Conservation (phyloP, 2,329 filamentous ascomycete genomes). For the Lasiodiplodia theobromae region DNA sequence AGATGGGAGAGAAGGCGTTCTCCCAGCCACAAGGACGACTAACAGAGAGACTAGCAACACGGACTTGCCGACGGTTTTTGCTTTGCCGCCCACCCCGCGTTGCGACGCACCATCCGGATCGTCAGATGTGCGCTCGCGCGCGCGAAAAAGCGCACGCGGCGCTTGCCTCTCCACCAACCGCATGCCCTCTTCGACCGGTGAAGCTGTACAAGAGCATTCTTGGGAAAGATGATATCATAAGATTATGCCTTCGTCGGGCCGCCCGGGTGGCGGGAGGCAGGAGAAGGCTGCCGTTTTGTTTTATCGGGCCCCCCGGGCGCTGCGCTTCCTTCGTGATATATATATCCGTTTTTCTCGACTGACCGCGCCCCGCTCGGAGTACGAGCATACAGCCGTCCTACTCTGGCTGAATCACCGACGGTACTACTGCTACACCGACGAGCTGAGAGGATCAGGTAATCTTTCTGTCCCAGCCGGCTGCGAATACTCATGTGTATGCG, state of each 20-base stretch:
- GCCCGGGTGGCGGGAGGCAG: neutral
- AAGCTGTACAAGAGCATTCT: constrained; percentile 27
- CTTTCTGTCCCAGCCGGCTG: constrained; percentile 13
- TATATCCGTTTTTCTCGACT: neutral
- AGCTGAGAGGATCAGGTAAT: constrained; percentile 6
- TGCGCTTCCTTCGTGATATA: neutral
- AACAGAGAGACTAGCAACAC: neutral
- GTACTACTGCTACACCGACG: constrained; percentile 23
- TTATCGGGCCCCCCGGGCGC: neutral
- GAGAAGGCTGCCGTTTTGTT: neutral
- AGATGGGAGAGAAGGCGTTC: neutral
- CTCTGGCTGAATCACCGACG: constrained; percentile 7
- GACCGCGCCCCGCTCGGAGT: neutral
- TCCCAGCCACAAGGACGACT: constrained; percentile 2
- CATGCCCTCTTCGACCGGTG: constrained; percentile 13
- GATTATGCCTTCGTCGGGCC: constrained; percentile 4
- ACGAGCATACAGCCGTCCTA: constrained; percentile 2
- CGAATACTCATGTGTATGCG: neutral
- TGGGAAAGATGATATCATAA: constrained; percentile 24
- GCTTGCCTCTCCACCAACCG: constrained; percentile 18
- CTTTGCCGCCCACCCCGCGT: neutral
- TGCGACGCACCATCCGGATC: constrained; percentile 16
- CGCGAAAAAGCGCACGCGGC: neutral
- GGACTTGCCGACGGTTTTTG: neutral
- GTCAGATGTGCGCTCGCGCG: constrained; percentile 15